Evolutionary conservation across 169 alveolate species (phyloP), one percentile per base, ranked within the genome.

Genomic region (Cryptosporidium meleagridis): DNA sequence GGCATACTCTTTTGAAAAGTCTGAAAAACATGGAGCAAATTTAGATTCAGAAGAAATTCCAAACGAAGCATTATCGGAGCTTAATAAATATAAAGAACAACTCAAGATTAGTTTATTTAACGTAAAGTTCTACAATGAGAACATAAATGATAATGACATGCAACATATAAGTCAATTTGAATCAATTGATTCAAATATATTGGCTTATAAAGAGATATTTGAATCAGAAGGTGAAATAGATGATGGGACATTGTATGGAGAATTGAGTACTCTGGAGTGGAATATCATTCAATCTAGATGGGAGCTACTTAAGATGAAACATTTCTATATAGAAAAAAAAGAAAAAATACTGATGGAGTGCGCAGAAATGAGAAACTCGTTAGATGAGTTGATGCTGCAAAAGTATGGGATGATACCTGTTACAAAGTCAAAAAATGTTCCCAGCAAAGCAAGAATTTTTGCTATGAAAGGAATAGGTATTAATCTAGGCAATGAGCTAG

Each of bases 211-310:
- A 48, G 80, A 80, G 35, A 9, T 37, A n/a, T 80, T 80, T 65
- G 89, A 80, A 37, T 59, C 75, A 26, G 89, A 80, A 41, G 89
- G 89, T 23, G 75, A 48, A 18, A 16, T 80, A 45, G 89, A 80
- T 59, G 89, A 80, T 59, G 89, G 89, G 39, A 62, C 75, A 10
- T 58, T 80, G 26, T 80, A 80, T 80, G 53, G 51, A 3, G 89
- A 80, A 44, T n/a, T 80, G 10, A 80, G 89, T 29, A 80, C 39
- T 12, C 29, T 62, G 2, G 89, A 80, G 45, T 80, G 89, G 89
- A 80, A 80, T 45, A 21, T 80, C 65, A 80, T 80, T 41, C 89
- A 80, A 26, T 62, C 80, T 16, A 80, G 89, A 62, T 80, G 89
- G 89, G 75, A 35, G 37, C 26, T 80, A 9, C 62, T 80, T 16